phyloP scores from a whole-genome alignment of 768 basidiomycete genomes.

The Agaricus sinodeliciosus region DNA sequence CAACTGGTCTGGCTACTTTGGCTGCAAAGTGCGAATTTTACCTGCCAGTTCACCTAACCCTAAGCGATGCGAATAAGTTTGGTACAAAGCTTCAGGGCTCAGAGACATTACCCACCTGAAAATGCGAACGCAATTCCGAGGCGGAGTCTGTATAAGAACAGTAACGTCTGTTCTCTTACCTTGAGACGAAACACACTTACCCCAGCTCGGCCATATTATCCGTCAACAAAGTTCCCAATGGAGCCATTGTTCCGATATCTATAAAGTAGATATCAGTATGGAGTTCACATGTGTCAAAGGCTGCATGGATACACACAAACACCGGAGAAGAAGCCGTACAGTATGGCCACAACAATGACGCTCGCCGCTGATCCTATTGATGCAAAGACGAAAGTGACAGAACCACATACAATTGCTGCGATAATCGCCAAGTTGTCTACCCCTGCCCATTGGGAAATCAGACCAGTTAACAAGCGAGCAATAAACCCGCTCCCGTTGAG shows the following conservation, averaged over 20 bases:
- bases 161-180: neutral
- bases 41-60: constrained; percentile 13
- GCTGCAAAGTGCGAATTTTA: neutral
- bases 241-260: constrained; percentile 4
- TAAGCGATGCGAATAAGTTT: neutral
- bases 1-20: neutral
- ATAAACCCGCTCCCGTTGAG: neutral
- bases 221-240: constrained; percentile 7
- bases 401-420: constrained; percentile 27
- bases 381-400: constrained; percentile 26
- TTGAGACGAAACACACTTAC: neutral
- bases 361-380: constrained; percentile 19
- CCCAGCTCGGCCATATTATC: constrained; percentile 10
- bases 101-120: constrained; percentile 9
- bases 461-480: neutral
- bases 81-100: neutral
- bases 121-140: constrained; percentile 16
- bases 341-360: constrained; percentile 23
- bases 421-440: constrained; percentile 15
- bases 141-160: constrained; percentile 4
- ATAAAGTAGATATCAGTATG: neutral
- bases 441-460: neutral
- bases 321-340: constrained; percentile 33
- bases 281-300: neutral
- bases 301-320: neutral